Base-by-base conservation (phyloP, 192 early-diverging fungal genomes). In the Gonapodya prolifera region DNA sequence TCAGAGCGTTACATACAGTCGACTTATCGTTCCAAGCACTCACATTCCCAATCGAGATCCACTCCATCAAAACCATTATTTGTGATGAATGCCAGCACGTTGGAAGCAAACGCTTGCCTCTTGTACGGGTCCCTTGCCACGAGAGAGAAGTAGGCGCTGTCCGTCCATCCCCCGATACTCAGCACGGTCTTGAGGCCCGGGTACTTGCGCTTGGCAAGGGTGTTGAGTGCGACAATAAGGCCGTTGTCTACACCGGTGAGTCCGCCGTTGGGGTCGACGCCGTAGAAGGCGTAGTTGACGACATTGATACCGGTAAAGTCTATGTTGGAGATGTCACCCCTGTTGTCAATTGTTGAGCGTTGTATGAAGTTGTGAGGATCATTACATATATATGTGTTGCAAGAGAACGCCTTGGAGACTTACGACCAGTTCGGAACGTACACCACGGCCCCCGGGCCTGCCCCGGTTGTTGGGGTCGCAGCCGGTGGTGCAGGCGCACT, bases 131-230 rank as follows among this genome's bases (percentile, higher is more conserved):
- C 74, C 1, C 31, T 36, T 18, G 34, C 79, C 31, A 80, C 45
- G 18, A 69, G 32, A 8, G 79, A 80, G 69, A 80, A 80, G 18
- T 70, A 78, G 1, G 23, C 28, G 0, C 69, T 30, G 31, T 69
- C 78, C 35, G 78, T 80, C 80, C 80, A 80, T 2, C 80, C 80
- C 1, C 80, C 80, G 45, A 80, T 75, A 13, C 77, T 79, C 29
- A 80, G 32, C 8, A 73, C 71, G 18, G 71, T 73, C 31, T 32
- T 18, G 8, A 73, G 71, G 31, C 71, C 31, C 18, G 71, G 71
- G 31, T 73, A 73, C 8, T 32, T 18, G 16, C 28, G 2, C 31
- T 73, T 73, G 16, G 18, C 13, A 29, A 73, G 28, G 18, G 28
- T 73, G 71, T 73, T 73, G 18, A 73, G 31, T 32, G 18, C 8